Conservation (phyloP, 441 rosid genomes). For the Pelargonium myrrhifolium region DNA sequence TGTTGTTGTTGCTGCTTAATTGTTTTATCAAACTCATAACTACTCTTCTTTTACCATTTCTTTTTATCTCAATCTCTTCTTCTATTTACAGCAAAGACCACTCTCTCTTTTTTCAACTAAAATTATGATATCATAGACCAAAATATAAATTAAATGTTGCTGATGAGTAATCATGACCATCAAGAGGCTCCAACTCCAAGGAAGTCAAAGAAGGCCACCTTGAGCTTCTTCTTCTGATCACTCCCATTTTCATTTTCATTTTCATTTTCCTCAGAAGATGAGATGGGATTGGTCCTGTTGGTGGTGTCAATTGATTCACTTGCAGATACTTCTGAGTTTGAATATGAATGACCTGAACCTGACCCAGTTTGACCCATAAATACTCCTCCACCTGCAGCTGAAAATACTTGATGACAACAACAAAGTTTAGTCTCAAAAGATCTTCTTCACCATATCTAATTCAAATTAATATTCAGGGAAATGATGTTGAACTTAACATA, state of each 20-base stretch:
- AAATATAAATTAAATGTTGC: background rate
- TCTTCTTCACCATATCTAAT: no score
- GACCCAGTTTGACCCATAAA: slow-evolving; percentile 18
- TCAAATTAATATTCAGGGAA: background rate
- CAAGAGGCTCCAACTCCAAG: slow-evolving; percentile 86
- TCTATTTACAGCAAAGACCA: background rate
- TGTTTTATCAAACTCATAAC: no score
- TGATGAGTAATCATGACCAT: no score
- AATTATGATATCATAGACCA: background rate
- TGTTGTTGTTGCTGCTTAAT: no score
- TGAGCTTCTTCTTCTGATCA: slow-evolving; percentile 19
- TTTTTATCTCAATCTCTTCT: no score
- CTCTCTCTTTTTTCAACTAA: background rate
- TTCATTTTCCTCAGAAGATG: slow-evolving; percentile 21
- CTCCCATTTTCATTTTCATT: slow-evolving; percentile 17
- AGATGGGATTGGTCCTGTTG: slow-evolving; percentile 22
- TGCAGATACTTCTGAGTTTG: slow-evolving; percentile 51
- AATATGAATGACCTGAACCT: slow-evolving; percentile 37
- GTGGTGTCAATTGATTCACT: slow-evolving; percentile 37
- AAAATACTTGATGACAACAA: background rate
- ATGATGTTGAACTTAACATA: slow-evolving; percentile 12
- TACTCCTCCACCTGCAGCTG: slow-evolving; percentile 27
- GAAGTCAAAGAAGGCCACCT: slow-evolving; percentile 67
- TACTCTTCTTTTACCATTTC: background rate
- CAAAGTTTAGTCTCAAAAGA: background rate